Base-by-base conservation (phyloP, 164 flowering plant species). In the Nymphaea colorata region DNA sequence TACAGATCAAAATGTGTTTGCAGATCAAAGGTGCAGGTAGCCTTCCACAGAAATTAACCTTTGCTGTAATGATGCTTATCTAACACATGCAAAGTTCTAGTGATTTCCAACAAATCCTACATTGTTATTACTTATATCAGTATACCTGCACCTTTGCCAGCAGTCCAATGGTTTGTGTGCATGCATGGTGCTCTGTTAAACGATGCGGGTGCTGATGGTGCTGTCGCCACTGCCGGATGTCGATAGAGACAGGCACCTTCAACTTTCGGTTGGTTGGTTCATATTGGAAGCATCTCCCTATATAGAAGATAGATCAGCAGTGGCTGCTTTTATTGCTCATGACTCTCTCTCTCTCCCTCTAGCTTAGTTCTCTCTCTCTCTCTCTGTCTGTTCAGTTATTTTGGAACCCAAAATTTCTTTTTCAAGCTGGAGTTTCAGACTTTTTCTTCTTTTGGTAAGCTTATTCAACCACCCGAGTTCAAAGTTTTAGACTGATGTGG, bases 221-320 rank as follows among this genome's bases (percentile, higher is more conserved):
- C 68, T 74, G 57, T 81, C 84, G 6, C 17, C 51, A 77, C 86
- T 70, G 59, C 86, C 87, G 15, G 85, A 79, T 44, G 85, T 79
- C 55, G 80, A 68, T 59, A 69, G 66, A 76, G 79, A 81, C 88
- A 86, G 81, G 84, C 79, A 81, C 81, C 68, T 74, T 59, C 14
- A 64, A 73, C 90, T 85, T 87, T 89, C 92, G 89, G 92, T 43
- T 42, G 89, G 92, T 43, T 42, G 44, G 81, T 75, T 75, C 60
- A 41, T 74, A 74, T 75, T 78, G 72, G 63, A 68, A 66, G 62
- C 67, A 61, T 15, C 41, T 41, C 64, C 44, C 69, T 82, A 79
- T 77, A 82, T 67, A 77, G 42, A 42, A 79, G 76, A 82, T 67
- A 77, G 42, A 42, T 4, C 70, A 59, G 18, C 64, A 43, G 57